Evolutionary conservation across 768 basidiomycete species (phyloP).

Genomic region (Leucocoprinus sp.): DNA sequence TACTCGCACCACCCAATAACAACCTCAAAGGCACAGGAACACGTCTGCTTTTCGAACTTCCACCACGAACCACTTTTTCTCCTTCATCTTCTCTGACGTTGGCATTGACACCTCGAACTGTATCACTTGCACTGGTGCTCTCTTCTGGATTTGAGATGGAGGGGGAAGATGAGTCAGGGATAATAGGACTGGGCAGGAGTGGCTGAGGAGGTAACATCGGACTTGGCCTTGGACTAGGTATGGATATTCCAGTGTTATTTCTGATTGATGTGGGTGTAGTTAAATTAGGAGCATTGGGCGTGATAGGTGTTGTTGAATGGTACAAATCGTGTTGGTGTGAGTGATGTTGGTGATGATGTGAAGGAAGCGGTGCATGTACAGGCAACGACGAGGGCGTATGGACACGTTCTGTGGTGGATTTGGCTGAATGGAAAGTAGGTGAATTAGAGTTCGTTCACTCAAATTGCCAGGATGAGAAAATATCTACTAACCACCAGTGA

Average conservation of each 20-base stretch:
- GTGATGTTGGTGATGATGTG: no score
- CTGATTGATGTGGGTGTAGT: not conserved
- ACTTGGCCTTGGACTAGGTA: not conserved
- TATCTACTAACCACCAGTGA: no score
- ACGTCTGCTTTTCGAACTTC: slow-evolving; percentile 4
- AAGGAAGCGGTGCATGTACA: not conserved
- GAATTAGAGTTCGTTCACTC: not conserved
- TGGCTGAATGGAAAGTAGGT: not conserved
- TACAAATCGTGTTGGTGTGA: no score
- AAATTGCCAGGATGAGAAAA: no score
- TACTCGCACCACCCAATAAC: slow-evolving; percentile 3
- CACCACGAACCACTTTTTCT: no score
- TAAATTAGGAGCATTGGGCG: not conserved
- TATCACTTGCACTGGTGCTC: no score
- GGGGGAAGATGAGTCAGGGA: not conserved
- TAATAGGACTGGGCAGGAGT: not conserved
- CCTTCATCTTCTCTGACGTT: no score
- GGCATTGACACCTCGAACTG: no score
- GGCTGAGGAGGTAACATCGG: not conserved
- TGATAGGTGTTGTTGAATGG: not conserved
- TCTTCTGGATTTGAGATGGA: not conserved
- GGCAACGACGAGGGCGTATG: not conserved
- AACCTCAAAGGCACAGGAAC: not conserved
- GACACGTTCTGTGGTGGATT: no score
- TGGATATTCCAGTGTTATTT: not conserved